Percentiles rank a stretch among this genome's conserved stretches.
Conservation (phyloP, 78 protist genomes). For the Cavenderia fasciculata region DNA sequence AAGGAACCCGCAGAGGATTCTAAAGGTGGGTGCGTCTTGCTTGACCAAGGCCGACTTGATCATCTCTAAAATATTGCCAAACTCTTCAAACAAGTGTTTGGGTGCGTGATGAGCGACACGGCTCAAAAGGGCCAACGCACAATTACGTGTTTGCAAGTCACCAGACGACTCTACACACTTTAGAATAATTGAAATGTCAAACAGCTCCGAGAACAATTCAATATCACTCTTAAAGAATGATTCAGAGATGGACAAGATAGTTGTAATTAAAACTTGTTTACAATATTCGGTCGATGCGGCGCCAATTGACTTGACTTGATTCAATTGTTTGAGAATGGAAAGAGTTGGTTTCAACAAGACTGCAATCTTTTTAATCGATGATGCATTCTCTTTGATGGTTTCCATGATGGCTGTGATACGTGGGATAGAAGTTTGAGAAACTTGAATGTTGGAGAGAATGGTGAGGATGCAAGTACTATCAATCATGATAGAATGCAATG, state of each 20-base stretch:
- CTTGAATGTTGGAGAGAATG: background rate
- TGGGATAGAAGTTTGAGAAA: background rate
- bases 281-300: slow-evolving; percentile 3
- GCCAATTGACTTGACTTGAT: background rate
- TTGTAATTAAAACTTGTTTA: slow-evolving; percentile 24
- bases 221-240: background rate
- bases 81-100: background rate
- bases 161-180: background rate
- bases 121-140: background rate
- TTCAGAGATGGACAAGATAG: background rate
- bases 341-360: background rate
- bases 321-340: background rate
- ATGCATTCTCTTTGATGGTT: background rate
- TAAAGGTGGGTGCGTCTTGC: slow-evolving; percentile 26
- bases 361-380: background rate
- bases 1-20: slow-evolving; percentile 4
- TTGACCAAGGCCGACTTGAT: slow-evolving; percentile 12
- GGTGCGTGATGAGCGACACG: background rate
- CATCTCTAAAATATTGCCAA: slow-evolving; percentile 20
- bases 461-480: slow-evolving; percentile 38
- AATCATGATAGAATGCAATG: background rate
- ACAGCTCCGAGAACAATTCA: background rate
- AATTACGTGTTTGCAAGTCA: slow-evolving; percentile 23
- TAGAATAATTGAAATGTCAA: slow-evolving; percentile 1
- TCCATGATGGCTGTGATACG: slow-evolving; percentile 30